These are phyloP conservation scores for Pyrus bretschneideri DNA, from an alignment of 306 rosid species.

Conservation along the genomic window DNA sequence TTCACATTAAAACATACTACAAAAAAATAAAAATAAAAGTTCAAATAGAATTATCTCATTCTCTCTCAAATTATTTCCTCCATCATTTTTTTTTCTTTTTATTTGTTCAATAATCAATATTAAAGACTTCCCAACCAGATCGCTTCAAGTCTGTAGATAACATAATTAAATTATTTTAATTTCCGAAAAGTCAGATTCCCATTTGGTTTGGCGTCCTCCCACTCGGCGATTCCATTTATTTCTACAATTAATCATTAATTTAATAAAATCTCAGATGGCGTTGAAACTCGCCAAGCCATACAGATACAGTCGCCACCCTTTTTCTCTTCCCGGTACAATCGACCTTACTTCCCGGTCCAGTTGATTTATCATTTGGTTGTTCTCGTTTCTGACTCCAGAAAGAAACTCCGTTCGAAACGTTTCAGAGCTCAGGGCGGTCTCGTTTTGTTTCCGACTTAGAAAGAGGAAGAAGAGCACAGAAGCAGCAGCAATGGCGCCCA, in stretches of 20 bases:
- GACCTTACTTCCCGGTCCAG: background rate
- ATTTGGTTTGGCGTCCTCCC: background rate
- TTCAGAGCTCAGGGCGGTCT: constrained; percentile 23
- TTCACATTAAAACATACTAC: too few species aligned
- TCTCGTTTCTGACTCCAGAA: background rate
- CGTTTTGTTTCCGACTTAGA: constrained; percentile 13
- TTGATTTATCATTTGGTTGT: background rate
- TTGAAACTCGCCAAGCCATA: constrained; percentile 22
- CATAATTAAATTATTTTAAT: background rate
- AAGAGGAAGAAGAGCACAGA: constrained; percentile 21
- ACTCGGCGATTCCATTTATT: background rate
- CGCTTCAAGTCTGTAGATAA: too few species aligned
- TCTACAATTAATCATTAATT: background rate
- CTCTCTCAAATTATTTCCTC: too few species aligned
- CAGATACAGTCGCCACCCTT: background rate
- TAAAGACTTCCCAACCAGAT: too few species aligned
- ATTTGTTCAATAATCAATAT: too few species aligned
- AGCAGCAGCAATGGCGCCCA: constrained; percentile 31
- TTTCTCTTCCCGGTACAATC: background rate
- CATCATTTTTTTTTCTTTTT: too few species aligned
- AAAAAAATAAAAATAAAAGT: too few species aligned
- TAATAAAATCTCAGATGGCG: constrained; percentile 8
- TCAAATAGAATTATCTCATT: too few species aligned
- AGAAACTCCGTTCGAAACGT: constrained; percentile 11
- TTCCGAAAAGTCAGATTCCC: background rate